Conservation (phyloP, 345 rosid genomes). For the Aquilaria yunnanensis region DNA sequence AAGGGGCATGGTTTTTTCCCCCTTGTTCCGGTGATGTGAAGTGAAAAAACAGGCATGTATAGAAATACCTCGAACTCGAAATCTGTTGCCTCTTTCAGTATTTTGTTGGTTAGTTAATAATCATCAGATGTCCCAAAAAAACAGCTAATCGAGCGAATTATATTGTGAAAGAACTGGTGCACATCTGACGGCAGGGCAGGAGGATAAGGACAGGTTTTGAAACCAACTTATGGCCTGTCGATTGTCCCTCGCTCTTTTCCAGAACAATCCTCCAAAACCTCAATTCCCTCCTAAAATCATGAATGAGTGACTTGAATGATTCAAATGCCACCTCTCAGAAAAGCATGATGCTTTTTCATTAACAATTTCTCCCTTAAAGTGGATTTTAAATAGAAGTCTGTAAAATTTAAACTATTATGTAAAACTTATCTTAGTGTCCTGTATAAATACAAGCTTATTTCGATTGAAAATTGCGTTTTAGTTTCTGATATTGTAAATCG, state of each 20-base stretch:
- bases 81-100: too few species aligned
- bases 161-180: neutral
- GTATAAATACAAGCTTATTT: neutral
- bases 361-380: neutral
- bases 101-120: too few species aligned
- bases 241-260: slow-evolving; percentile 26
- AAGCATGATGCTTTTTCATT: too few species aligned
- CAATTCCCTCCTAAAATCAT: neutral
- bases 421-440: neutral
- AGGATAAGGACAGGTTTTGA: slow-evolving; percentile 21
- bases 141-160: neutral
- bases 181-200: neutral
- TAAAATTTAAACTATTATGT: neutral
- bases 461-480: too few species aligned
- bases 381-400: neutral
- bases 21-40: too few species aligned
- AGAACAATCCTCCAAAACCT: slow-evolving; percentile 23
- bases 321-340: too few species aligned
- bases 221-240: slow-evolving; percentile 20
- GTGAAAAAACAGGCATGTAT: too few species aligned
- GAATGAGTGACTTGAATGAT: neutral
- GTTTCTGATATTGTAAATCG: too few species aligned
- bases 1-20: too few species aligned
- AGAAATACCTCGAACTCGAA: too few species aligned
- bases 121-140: neutral